Evolutionary conservation across 2,329 filamentous ascomycete genomes (phyloP).

Genomic region (Capronia epimyces): DNA sequence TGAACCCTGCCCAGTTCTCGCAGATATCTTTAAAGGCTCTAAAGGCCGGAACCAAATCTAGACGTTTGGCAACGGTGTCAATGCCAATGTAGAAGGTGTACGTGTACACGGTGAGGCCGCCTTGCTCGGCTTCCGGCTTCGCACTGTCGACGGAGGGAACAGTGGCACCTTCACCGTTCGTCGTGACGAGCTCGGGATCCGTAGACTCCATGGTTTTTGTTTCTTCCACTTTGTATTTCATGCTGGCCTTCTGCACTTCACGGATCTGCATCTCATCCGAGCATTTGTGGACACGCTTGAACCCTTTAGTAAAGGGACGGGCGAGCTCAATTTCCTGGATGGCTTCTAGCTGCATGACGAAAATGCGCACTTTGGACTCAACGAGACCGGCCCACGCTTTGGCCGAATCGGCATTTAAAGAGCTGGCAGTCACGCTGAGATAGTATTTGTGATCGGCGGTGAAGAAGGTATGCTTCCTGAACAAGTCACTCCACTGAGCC

Average conservation of each 20-base stretch:
- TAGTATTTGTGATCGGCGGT: constrained; percentile 93
- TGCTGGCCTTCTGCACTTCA: constrained; percentile 56
- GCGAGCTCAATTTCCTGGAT: constrained; percentile 75
- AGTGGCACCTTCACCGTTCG: constrained; percentile 39
- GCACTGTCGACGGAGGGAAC: constrained; percentile 40
- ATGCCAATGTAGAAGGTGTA: constrained; percentile 87
- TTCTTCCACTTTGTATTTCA: constrained; percentile 54
- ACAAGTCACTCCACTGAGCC: constrained; percentile 78
- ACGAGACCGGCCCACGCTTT: constrained; percentile 86
- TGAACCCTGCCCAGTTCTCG: constrained; percentile 67
- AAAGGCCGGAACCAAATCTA: constrained; percentile 65
- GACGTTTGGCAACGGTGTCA: constrained; percentile 41
- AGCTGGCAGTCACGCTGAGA: constrained; percentile 77
- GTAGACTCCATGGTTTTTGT: constrained; percentile 48
- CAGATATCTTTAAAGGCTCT: constrained; percentile 82
- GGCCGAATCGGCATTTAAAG: constrained; percentile 75
- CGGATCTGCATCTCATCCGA: constrained; percentile 57
- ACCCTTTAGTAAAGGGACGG: constrained; percentile 88
- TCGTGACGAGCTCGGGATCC: constrained; percentile 47
- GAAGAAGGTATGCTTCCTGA: constrained; percentile 88
- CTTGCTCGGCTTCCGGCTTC: constrained; percentile 37
- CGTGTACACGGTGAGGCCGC: constrained; percentile 63
- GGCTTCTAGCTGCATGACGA: constrained; percentile 76
- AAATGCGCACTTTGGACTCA: constrained; percentile 82
- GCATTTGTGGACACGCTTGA: constrained; percentile 73